Evolutionary conservation across 331 rosid genomes (phyloP), one percentile per base, ranked within the genome.

Genomic region (Quercus lobata): DNA sequence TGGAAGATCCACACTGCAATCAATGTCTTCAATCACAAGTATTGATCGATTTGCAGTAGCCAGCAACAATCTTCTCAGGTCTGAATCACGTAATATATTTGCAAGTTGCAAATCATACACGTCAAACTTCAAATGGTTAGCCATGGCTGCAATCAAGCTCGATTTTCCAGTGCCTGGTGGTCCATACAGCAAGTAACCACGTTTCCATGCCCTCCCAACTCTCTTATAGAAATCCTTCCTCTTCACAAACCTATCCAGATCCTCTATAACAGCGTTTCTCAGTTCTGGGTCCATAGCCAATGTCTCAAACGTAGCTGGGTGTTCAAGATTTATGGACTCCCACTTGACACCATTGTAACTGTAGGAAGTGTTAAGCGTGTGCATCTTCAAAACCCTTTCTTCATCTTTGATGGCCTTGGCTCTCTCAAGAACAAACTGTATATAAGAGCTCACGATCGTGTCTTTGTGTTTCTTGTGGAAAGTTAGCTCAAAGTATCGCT

Each of bases 91-190:
- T 0, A 54, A 25, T 19, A 91, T 72, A 69, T 81, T 88, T 0
- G 81, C 91, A n/a, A 94, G 94, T 63, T 94, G 94, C 71, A 94
- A 60, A 75, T 94, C 97, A 78, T 86, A 94, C 49, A 94, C 85
- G 73, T 94, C 94, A 78, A 94, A 94, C 81, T 87, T 92, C 77
- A 94, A 87, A 73, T 91, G 79, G 69, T 94, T 94, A 0, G 98
- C 97, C 93, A 94, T 92, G 53, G 98, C 98, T 3, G 98, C 98
- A 5, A 94, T 80, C 86, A 94, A 87, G 84, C 97, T 94, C 0
- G 97, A 94, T 76, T 94, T 94, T 0, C 98, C 98, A 0, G 98
- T 94, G 2, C 97, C 97, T 0, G 98, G 98, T 22, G 98, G 98
- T 0, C 97, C 98, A 25, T 87, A 89, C 56, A 91, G 11, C 78